phyloP scores from a whole-genome alignment of 495 filamentous ascomycete genomes.

The Lasiosphaeris hirsuta region DNA sequence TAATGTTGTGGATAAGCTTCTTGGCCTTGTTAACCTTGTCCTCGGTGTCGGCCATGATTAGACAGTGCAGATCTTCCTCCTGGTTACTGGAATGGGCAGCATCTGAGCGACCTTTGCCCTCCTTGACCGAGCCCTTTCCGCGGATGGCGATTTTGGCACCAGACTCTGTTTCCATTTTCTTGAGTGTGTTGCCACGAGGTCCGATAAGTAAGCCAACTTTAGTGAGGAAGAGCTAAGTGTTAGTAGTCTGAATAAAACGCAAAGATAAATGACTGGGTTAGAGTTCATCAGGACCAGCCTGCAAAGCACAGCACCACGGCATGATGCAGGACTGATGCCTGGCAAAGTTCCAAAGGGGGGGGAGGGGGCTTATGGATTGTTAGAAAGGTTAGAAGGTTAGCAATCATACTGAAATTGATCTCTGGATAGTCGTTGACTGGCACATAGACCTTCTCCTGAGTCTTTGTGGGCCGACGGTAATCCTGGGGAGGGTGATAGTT shows the following conservation, averaged over 20 bases:
- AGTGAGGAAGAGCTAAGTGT: slow-evolving; percentile 82
- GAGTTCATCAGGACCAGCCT: slow-evolving; percentile 31
- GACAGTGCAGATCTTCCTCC: slow-evolving; percentile 97
- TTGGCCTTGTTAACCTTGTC: slow-evolving; percentile 98
- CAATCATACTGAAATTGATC: slow-evolving; percentile 99
- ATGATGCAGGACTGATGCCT: slow-evolving; percentile 28
- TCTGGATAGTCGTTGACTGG: slow-evolving; percentile 99
- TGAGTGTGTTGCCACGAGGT: slow-evolving; percentile 97
- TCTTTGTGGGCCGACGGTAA: slow-evolving; percentile 97
- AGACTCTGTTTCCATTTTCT: slow-evolving; percentile 98
- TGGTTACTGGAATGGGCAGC: slow-evolving; percentile 98
- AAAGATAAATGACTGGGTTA: slow-evolving; percentile 40
- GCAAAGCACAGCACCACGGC: slow-evolving; percentile 29
- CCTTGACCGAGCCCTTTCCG: slow-evolving; percentile 98
- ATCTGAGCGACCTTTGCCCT: slow-evolving; percentile 98
- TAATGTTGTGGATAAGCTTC: slow-evolving; percentile 93
- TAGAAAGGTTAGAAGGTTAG: slow-evolving; percentile 91
- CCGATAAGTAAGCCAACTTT: slow-evolving; percentile 99
- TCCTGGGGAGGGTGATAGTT: slow-evolving; percentile 97
- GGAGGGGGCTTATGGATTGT: slow-evolving; percentile 51
- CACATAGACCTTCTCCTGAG: slow-evolving; percentile 99
- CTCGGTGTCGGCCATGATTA: slow-evolving; percentile 99
- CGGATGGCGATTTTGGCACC: slow-evolving; percentile 98
- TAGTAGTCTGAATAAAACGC: slow-evolving; percentile 61
- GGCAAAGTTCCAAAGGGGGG: slow-evolving; percentile 32